Evolutionary conservation across 2,329 filamentous ascomycete species (phyloP).

Genomic region (Dactylonectria macrodidyma): DNA sequence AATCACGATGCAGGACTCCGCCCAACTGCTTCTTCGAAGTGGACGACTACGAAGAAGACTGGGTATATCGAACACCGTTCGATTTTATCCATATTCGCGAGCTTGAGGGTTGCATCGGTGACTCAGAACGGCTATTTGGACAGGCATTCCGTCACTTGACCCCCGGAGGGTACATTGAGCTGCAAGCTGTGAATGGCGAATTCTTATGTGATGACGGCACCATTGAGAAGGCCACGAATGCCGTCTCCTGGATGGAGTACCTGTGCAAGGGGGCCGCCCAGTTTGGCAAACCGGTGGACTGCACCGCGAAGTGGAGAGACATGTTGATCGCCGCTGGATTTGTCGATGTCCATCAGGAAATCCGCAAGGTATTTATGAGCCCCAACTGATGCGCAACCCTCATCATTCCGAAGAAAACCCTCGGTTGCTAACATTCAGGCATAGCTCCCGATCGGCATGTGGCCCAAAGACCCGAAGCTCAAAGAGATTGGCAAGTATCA

Average conservation of each 20-base stretch:
- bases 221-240: conserved; percentile 5
- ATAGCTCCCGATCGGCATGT: conserved; percentile 31
- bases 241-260: conserved; percentile 1
- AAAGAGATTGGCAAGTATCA: conserved; percentile 35
- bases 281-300: conserved; percentile 24
- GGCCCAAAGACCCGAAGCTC: conserved; percentile 20
- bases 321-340: conserved; percentile 19
- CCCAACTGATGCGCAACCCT: neutral
- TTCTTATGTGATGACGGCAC: conserved; percentile 18
- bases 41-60: neutral
- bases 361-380: conserved; percentile 13
- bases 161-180: neutral
- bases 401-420: neutral
- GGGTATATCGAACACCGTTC: conserved; percentile 15
- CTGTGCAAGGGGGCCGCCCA: neutral
- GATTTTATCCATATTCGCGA: conserved; percentile 14
- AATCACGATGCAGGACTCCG: conserved; percentile 9
- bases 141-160: neutral
- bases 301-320: neutral
- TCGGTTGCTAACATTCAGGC: neutral
- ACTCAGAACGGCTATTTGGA: neutral
- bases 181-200: neutral
- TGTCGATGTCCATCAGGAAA: conserved; percentile 19
- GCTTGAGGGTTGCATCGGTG: conserved; percentile 8
- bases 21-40: conserved; percentile 21